These are phyloP conservation scores for Plenodomus tracheiphilus DNA, from an alignment of 2,329 filamentous ascomycete species.

Conservation along the genomic window DNA sequence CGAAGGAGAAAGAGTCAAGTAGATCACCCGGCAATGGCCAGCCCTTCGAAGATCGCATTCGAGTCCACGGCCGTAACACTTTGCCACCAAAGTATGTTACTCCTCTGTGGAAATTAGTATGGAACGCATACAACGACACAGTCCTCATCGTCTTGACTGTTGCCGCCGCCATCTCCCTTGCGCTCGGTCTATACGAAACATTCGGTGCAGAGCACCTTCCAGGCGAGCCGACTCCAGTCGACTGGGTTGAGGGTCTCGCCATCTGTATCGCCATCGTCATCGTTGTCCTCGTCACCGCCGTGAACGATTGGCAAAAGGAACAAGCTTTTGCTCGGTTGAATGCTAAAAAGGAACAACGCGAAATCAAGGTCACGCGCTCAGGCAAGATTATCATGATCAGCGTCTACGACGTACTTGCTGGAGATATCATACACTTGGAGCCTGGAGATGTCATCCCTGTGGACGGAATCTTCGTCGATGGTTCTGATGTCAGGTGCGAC, in stretches of 20 bases:
- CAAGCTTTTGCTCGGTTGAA: slow-evolving; percentile 41
- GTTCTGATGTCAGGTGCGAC: slow-evolving; percentile 69
- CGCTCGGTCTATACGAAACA: slow-evolving; percentile 70
- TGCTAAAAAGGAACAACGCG: slow-evolving; percentile 41
- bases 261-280: slow-evolving; percentile 45
- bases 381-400: slow-evolving; percentile 65
- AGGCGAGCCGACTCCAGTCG: slow-evolving; percentile 48
- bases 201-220: slow-evolving; percentile 53
- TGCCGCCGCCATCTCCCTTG: slow-evolving; percentile 69
- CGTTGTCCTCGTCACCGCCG: slow-evolving; percentile 42
- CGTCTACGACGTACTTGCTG: slow-evolving; percentile 64
- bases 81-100: slow-evolving; percentile 67
- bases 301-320: slow-evolving; percentile 46
- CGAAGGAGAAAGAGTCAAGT: slow-evolving; percentile 21
- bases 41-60: slow-evolving; percentile 59
- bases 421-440: slow-evolving; percentile 69
- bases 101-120: slow-evolving; percentile 63
- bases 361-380: slow-evolving; percentile 59
- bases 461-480: slow-evolving; percentile 69
- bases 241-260: slow-evolving; percentile 44
- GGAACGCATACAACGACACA: slow-evolving; percentile 74
- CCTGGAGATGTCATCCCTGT: slow-evolving; percentile 71
- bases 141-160: slow-evolving; percentile 71
- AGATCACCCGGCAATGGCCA: slow-evolving; percentile 19
- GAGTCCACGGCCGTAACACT: slow-evolving; percentile 63